These are phyloP conservation scores for Eucalyptus tenuipes DNA, from an alignment of 345 rosid species.

Conservation along the genomic window DNA sequence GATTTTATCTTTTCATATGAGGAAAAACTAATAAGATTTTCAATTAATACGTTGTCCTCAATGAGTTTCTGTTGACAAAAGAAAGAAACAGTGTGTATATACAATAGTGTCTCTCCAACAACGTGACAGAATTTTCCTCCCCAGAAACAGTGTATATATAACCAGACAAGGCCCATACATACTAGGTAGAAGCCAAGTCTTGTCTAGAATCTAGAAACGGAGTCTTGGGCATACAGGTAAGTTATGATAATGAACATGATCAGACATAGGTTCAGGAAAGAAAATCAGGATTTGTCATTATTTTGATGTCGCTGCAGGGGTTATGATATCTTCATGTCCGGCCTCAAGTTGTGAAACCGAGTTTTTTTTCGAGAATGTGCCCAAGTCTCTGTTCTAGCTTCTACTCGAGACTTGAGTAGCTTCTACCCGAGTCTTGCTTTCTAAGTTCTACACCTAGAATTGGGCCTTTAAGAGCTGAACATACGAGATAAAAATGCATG, in stretches of 20 bases:
- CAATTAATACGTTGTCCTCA: neutral
- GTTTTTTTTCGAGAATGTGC: neutral
- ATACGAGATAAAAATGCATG: neutral
- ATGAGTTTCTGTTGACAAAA: neutral
- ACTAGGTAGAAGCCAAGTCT: too few species aligned
- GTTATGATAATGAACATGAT: neutral
- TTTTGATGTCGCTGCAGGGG: too few species aligned
- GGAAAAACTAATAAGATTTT: neutral
- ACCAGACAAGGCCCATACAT: neutral
- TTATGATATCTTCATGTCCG: too few species aligned
- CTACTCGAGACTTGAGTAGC: neutral
- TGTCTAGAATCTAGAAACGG: too few species aligned
- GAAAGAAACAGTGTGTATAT: neutral
- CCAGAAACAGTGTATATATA: neutral
- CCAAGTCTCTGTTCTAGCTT: neutral
- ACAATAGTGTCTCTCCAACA: neutral
- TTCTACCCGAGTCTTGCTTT: neutral
- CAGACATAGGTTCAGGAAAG: neutral
- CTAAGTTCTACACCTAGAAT: neutral
- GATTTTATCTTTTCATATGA: neutral
- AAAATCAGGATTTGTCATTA: neutral
- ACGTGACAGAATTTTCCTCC: neutral
- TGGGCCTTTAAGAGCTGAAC: fast-evolving
- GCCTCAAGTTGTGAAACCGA: neutral
- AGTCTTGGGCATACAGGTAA: neutral